Base-by-base conservation (phyloP, 2,329 filamentous ascomycete genomes). In the Chrysosporium queenslandicum region DNA sequence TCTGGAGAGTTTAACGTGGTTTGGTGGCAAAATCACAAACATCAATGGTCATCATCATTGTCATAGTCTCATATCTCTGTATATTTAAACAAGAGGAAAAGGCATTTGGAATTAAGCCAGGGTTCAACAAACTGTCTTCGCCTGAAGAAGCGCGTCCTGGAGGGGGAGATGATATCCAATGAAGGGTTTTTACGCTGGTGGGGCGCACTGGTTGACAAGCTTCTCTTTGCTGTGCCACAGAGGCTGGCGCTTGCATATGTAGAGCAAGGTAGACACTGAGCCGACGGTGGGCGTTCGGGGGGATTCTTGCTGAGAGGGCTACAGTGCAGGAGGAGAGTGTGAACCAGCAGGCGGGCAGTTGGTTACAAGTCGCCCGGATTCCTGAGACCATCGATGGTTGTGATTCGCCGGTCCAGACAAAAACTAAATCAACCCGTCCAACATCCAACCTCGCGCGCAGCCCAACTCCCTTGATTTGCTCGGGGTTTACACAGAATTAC, bases 111-210 rank as follows among this genome's bases (percentile, higher is more conserved):
- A 3, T 2, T 14, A 45, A 9, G 41, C 23, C 25, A 12, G 42
- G 6, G 25, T 46, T 34, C 42, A 12, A 30, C n/a, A 9, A 32
- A n/a, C n/a, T 12, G 29, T 27, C 12, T 8, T 32, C 25, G 18
- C 36, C 43, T 46, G 16, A 6, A 23, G 43, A 9, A 6, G 30
- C 30, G 16, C 9, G 20, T 43, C 41, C 14, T 18, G 3, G 41
- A n/a, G 41, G n/a, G n/a, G n/a, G n/a, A 16, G 30, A 36, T 20
- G 18, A 23, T 25, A 7, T 46, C 18, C 16, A 25, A 23, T n/a
- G 43, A 46, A 46, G 23, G 41, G 41, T 21, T 46, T 46, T 43
- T 34, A 14, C 11, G 29, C 8, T 46, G 43, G 43, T 46, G 43
- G 43, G 43, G 43, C n/a, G n/a, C 43, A 46, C 4, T 16, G 25